These are phyloP conservation scores for Rhinocladiella similis DNA, from an alignment of 2,329 filamentous ascomycete genomes.

Conservation along the genomic window DNA sequence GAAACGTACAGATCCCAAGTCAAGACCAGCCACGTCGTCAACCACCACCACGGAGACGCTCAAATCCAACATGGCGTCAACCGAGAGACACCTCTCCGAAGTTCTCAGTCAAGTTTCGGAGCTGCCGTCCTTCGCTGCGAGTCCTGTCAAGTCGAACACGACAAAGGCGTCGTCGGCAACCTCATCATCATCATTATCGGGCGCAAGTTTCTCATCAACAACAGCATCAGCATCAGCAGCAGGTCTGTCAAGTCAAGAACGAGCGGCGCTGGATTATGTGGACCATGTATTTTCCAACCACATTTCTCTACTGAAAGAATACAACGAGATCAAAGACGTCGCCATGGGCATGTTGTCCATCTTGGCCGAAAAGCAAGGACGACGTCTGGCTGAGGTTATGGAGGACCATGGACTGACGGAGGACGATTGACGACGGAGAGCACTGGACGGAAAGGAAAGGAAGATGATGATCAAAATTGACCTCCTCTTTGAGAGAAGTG, in stretches of 20 bases:
- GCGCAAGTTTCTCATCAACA: not conserved
- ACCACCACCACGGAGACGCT: constrained; percentile 2
- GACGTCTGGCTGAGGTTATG: constrained; percentile 25
- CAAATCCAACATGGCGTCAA: constrained; percentile 8
- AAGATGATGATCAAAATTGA: not conserved
- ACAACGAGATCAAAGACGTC: constrained; percentile 71
- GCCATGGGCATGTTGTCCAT: constrained; percentile 66
- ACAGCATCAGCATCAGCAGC: too few species aligned
- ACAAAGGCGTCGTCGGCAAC: not conserved
- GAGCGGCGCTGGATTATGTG: constrained; percentile 34
- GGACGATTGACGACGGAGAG: constrained; percentile 4
- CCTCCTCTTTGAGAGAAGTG: not conserved
- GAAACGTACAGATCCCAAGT: too few species aligned
- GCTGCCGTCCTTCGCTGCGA: constrained; percentile 1
- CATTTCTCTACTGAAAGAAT: constrained; percentile 65
- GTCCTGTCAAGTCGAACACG: too few species aligned
- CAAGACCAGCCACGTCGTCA: not conserved
- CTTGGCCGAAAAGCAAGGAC: constrained; percentile 56
- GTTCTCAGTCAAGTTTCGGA: constrained; percentile 5
- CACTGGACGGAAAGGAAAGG: not conserved
- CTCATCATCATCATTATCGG: not conserved
- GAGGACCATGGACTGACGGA: constrained; percentile 10
- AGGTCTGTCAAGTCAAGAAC: not conserved
- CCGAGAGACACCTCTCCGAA: constrained; percentile 5
- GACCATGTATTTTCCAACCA: constrained; percentile 60